These are phyloP conservation scores for Fusarium abutilonis DNA, from an alignment of 2,329 filamentous ascomycete genomes.

Conservation along the genomic window DNA sequence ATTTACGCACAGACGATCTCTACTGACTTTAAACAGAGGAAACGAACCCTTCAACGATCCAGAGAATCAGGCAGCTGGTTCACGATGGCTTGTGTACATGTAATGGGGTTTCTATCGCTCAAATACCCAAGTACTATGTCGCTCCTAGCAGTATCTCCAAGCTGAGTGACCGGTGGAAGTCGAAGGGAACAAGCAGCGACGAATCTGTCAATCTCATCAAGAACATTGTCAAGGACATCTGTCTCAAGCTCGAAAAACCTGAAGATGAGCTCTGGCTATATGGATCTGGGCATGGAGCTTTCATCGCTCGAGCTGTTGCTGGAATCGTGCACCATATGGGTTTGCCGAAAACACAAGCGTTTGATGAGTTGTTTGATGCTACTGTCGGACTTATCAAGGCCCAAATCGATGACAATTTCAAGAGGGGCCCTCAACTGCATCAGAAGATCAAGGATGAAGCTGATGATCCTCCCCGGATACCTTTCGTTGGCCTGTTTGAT, in stretches of 20 bases:
- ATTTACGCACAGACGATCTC: background rate
- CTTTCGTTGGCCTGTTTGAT: slow-evolving; percentile 41
- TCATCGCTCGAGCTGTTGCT: slow-evolving; percentile 38
- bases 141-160: slow-evolving; percentile 16
- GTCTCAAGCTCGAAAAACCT: slow-evolving; percentile 19
- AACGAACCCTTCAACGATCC: slow-evolving; percentile 34
- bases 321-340: slow-evolving; percentile 39
- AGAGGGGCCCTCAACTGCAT: slow-evolving; percentile 21
- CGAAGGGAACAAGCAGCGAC: slow-evolving; percentile 20
- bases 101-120: slow-evolving; percentile 9
- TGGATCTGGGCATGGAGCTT: slow-evolving; percentile 41
- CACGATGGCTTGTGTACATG: slow-evolving; percentile 26
- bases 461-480: slow-evolving; percentile 29
- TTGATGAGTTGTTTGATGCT: slow-evolving; percentile 37
- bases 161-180: slow-evolving; percentile 28
- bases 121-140: slow-evolving; percentile 36
- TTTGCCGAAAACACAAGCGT: slow-evolving; percentile 13
- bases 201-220: slow-evolving; percentile 34
- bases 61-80: slow-evolving; percentile 32
- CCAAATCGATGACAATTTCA: slow-evolving; percentile 36
- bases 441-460: slow-evolving; percentile 25
- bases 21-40: slow-evolving; percentile 28
- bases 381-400: slow-evolving; percentile 37
- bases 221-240: slow-evolving; percentile 36
- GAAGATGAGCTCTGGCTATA: slow-evolving; percentile 43